A percentile compares a stretch with the other conserved stretches of the same genome.
Conservation (phyloP, 2,329 filamentous ascomycete genomes). For the Westerdykella sp. region DNA sequence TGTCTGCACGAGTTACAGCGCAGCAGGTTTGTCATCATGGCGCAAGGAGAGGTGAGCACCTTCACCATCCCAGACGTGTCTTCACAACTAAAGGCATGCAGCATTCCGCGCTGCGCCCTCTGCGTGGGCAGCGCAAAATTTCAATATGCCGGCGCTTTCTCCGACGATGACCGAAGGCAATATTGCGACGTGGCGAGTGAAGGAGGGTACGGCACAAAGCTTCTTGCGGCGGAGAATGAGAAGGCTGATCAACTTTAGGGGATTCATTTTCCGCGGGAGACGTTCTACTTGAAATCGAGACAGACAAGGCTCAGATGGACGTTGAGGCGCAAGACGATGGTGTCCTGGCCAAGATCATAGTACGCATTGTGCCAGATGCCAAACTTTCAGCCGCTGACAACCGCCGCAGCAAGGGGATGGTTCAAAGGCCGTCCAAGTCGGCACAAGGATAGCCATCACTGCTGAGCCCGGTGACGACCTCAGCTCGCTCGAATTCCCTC, state of each 20-base stretch:
- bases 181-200: conserved; percentile 77
- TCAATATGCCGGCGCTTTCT: conserved; percentile 85
- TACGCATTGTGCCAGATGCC: conserved; percentile 16
- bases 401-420: conserved; percentile 54
- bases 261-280: conserved; percentile 76
- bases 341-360: conserved; percentile 74
- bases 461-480: conserved; percentile 79
- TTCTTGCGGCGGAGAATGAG: not conserved
- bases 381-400: conserved; percentile 5
- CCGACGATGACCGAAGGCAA: conserved; percentile 93
- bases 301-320: conserved; percentile 91
- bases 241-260: conserved; percentile 38
- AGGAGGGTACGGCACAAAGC: conserved; percentile 53
- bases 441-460: conserved; percentile 72
- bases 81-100: conserved; percentile 33
- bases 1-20: conserved; percentile 55
- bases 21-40: conserved; percentile 50
- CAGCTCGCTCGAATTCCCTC: conserved; percentile 64
- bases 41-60: conserved; percentile 51
- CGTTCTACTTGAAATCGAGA: conserved; percentile 86
- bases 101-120: conserved; percentile 59
- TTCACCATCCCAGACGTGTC: conserved; percentile 6
- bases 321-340: conserved; percentile 90
- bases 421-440: conserved; percentile 70
- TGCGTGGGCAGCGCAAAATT: conserved; percentile 71